A percentile compares a stretch with the other conserved stretches of the same genome.
Conservation (phyloP, 1,139 yeast genomes). For the Yamadazyma sp. region DNA sequence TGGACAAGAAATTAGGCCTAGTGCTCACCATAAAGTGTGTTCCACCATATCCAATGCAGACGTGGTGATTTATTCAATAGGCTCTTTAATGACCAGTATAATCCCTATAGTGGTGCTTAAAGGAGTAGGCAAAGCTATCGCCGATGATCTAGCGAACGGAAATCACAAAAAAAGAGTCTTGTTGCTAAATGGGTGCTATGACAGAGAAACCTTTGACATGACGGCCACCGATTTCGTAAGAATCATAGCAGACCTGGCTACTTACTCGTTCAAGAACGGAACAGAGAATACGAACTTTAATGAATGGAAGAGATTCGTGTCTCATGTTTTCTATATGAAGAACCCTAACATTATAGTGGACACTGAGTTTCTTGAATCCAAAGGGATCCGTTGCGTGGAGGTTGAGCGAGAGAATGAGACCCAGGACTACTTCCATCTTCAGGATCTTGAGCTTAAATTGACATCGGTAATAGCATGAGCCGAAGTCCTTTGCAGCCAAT, state of each 20-base stretch:
- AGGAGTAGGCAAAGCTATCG: conserved; percentile 67
- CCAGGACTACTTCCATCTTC: conserved; percentile 36
- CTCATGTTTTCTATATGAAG: conserved; percentile 57
- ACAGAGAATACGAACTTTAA: conserved; percentile 8
- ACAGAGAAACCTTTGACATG: conserved; percentile 75
- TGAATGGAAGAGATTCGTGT: conserved; percentile 46
- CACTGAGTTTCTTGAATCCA: conserved; percentile 27
- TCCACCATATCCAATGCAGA: conserved; percentile 52
- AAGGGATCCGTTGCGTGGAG: conserved; percentile 49
- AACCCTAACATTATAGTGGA: conserved; percentile 52
- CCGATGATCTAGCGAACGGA: conserved; percentile 25
- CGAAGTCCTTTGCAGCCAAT: too few species aligned
- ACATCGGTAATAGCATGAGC: conserved; percentile 1
- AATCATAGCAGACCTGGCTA: conserved; percentile 52
- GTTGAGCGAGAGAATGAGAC: conserved; percentile 29
- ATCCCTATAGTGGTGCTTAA: conserved; percentile 73
- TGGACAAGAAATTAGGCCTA: conserved; percentile 84
- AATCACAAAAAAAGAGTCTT: conserved; percentile 47
- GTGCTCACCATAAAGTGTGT: conserved; percentile 66
- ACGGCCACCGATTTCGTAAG: conserved; percentile 58
- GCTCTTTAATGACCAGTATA: conserved; percentile 84
- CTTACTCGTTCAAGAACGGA: conserved; percentile 30
- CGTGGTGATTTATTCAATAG: conserved; percentile 73
- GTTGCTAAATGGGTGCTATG: conserved; percentile 68
- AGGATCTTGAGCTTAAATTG: conserved; percentile 35